Evolutionary conservation across 177 flowering plant genomes (phyloP).

Genomic region (Vitis hybrid): DNA sequence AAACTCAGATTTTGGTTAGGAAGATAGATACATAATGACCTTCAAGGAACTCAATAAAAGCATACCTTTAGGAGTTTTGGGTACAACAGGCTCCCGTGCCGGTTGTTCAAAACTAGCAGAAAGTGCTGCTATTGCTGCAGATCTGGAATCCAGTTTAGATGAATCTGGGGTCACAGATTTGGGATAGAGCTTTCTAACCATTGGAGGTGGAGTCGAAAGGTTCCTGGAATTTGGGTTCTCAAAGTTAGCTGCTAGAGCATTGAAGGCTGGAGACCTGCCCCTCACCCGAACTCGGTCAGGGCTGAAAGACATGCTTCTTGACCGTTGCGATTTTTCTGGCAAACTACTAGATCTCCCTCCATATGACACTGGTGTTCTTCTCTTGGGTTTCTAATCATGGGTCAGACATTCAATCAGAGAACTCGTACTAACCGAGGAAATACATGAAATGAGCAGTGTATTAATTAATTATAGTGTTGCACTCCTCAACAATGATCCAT

Average conservation of each 20-base stretch:
- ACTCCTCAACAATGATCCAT: background rate
- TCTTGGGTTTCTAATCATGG: slow-evolving; percentile 78
- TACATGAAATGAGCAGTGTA: background rate
- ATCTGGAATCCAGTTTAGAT: slow-evolving; percentile 50
- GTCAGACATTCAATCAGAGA: slow-evolving; percentile 12
- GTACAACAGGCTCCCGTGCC: slow-evolving; percentile 42
- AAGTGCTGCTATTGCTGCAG: slow-evolving; percentile 76
- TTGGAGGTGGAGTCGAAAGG: slow-evolving; percentile 96
- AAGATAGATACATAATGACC: background rate
- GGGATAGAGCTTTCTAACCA: slow-evolving; percentile 80
- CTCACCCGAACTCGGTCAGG: slow-evolving; percentile 93
- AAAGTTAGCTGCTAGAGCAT: slow-evolving; percentile 87
- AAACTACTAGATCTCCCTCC: slow-evolving; percentile 81
- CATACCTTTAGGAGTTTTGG: slow-evolving; percentile 67
- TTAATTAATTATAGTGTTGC: background rate
- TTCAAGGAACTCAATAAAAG: background rate
- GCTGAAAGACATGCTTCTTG: slow-evolving; percentile 92
- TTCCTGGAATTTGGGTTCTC: slow-evolving; percentile 82
- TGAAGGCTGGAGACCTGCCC: slow-evolving; percentile 98
- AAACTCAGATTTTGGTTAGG: slow-evolving; percentile 9
- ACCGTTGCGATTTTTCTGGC: slow-evolving; percentile 92
- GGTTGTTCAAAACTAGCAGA: slow-evolving; percentile 64
- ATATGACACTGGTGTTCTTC: slow-evolving; percentile 73
- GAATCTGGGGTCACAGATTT: slow-evolving; percentile 80
- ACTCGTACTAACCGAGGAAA: background rate